phyloP scores from a whole-genome alignment of 1,284 basidiomycete genomes.

The Puccinia polysora region DNA sequence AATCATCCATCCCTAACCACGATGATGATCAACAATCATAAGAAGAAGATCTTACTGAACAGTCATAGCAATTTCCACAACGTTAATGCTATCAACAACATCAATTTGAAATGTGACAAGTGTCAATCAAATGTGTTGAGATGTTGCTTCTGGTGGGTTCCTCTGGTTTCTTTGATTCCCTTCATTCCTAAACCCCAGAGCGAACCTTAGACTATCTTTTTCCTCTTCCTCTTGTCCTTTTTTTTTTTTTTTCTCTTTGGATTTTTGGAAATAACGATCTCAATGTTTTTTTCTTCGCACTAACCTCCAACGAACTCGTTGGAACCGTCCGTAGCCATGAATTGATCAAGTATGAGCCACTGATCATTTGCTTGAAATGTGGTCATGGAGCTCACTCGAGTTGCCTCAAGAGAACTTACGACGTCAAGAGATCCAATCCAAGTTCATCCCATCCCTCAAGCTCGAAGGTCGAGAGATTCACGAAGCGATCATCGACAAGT shows the following conservation, averaged over 20 bases:
- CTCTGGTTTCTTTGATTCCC: background rate
- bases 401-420: slow-evolving; percentile 2
- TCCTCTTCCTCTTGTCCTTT: too few relatives aligned
- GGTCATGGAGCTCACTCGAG: slow-evolving; percentile 30
- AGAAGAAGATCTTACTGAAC: slow-evolving; percentile 26
- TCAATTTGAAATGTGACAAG: slow-evolving; percentile 11
- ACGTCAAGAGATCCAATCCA: background rate
- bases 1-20: slow-evolving; percentile 7
- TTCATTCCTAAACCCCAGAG: background rate
- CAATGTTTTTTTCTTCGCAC: background rate
- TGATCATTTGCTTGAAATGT: slow-evolving; percentile 30
- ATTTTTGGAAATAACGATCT: background rate
- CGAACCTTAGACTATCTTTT: too few relatives aligned
- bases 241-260: background rate
- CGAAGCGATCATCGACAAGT: too few relatives aligned
- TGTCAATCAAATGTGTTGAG: slow-evolving; percentile 16
- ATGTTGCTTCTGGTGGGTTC: slow-evolving; percentile 33
- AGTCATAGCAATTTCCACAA: slow-evolving; percentile 17
- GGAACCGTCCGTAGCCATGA: slow-evolving; percentile 12
- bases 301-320: background rate
- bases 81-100: background rate
- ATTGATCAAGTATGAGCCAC: slow-evolving; percentile 21
- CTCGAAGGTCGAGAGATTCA: too few relatives aligned
- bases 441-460: too few relatives aligned
- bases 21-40: slow-evolving; percentile 29